Evolutionary conservation across 2,329 filamentous ascomycete genomes (phyloP), one percentile per base, ranked within the genome.

Genomic region (Pleochaeta shiraiana): DNA sequence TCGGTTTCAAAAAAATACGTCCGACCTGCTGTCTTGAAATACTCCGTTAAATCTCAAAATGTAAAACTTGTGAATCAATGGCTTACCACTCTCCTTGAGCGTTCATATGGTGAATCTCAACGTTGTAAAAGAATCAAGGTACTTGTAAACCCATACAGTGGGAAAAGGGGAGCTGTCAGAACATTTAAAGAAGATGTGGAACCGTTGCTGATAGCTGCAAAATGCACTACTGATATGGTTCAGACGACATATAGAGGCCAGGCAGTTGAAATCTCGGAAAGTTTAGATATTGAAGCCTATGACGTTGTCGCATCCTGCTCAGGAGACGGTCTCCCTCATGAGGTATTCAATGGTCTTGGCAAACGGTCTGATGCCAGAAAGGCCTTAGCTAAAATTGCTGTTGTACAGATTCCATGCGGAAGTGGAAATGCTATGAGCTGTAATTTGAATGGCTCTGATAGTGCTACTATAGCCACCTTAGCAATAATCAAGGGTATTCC

Each of bases 391-490:
- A 87, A 85, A 70, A 76, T 97, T 16, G 88, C 93, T 0, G 84
- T 98, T 1, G 86, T 85, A 26, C 89, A 95, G 71, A 79, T 98
- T 39, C 93, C 93, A 0, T 95, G 91, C 72, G 93, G 93, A 16
- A 93, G 88, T 62, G 93, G 93, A 5, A 98, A 98, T 74, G 93
- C 89, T 26, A 87, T 97, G 84, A 88, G 88, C 67, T 85, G 87
- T 76, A 97, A 96, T 73, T 76, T 95, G 59, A 90, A 89, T 68
- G 93, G 92, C 4, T 91, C 90, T 0, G 81, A 86, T 67, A 84
- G 82, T 67, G 81, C 87, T 9, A 87, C 84, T 66, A 74, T 88
- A 57, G 90, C 91, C 0, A 89, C 92, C 0, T 77, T 97, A 66
- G 85, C 84, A 28, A 84, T 96, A 59, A 82, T 96, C 71, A 98